phyloP scores from a whole-genome alignment of 2,329 filamentous ascomycete genomes.

The Colletotrichum sp. region DNA sequence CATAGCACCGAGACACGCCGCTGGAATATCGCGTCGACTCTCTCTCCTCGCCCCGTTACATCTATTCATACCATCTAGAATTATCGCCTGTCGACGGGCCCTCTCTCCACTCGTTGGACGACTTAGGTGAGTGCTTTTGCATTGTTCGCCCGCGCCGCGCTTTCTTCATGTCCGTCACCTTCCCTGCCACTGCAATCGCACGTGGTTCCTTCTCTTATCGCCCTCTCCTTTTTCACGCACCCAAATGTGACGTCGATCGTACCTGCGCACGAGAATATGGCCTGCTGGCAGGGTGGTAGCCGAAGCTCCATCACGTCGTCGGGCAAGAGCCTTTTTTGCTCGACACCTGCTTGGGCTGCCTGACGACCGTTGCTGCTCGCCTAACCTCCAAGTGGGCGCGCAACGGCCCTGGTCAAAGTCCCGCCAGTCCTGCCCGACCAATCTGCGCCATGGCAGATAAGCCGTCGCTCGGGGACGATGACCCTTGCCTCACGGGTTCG shows the following conservation, averaged over 20 bases:
- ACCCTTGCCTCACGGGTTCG: not conserved
- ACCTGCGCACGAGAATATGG: not conserved
- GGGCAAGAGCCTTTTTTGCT: not conserved
- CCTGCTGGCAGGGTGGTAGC: not conserved
- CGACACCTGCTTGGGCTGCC: too few species aligned
- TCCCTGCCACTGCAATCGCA: not conserved
- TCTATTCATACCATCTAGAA: not conserved
- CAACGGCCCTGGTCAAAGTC: not conserved
- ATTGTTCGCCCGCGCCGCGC: not conserved
- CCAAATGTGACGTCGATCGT: slow-evolving; percentile 7
- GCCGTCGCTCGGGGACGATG: not conserved
- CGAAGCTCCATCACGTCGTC: not conserved
- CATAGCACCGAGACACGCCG: not conserved
- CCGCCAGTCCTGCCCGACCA: not conserved
- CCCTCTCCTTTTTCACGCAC: not conserved
- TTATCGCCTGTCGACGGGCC: slow-evolving; percentile 1
- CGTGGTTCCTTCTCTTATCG: not conserved
- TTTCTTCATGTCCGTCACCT: not conserved
- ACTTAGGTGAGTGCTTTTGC: slow-evolving; percentile 8
- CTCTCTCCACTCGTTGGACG: not conserved
- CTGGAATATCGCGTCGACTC: not conserved
- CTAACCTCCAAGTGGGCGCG: not conserved
- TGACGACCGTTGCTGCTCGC: not conserved
- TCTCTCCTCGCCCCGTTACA: not conserved
- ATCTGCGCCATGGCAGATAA: not conserved